Percentiles rank a stretch among this genome's conserved stretches.
Evolutionary conservation across 2,329 filamentous ascomycete genomes (phyloP).

Genomic region (Stachybotrys echinatus): DNA sequence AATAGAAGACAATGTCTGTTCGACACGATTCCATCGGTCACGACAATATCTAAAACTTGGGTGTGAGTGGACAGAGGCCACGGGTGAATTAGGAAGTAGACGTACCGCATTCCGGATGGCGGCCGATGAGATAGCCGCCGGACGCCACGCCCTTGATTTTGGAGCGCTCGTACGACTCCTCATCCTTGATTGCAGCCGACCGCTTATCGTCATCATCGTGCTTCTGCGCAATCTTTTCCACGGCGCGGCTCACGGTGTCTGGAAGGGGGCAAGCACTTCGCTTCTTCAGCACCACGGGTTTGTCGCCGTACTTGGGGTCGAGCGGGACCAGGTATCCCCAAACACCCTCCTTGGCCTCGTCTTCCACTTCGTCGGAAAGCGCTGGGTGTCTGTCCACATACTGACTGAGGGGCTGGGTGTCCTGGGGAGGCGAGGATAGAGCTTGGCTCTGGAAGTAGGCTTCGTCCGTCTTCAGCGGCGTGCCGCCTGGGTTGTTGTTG

Average conservation of each 20-base stretch:
- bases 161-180: conserved; percentile 56
- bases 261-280: conserved; percentile 64
- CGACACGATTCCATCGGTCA: conserved; percentile 76
- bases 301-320: conserved; percentile 61
- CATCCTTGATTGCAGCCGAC: conserved; percentile 44
- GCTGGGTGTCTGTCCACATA: conserved; percentile 66
- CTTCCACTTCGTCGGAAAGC: conserved; percentile 75
- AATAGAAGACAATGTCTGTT: conserved; percentile 77
- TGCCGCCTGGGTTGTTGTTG: conserved; percentile 49
- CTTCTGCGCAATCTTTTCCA: conserved; percentile 29
- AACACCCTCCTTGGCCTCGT: conserved; percentile 78
- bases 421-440: conserved; percentile 60
- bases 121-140: conserved; percentile 84
- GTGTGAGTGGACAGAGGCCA: no score
- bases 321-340: conserved; percentile 94
- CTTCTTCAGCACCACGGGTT: conserved; percentile 67
- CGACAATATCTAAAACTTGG: conserved; percentile 52
- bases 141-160: conserved; percentile 60
- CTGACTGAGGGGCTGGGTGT: conserved; percentile 58
- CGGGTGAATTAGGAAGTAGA: no score
- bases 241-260: conserved; percentile 31
- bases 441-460: conserved; percentile 37
- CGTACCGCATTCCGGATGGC: conserved; percentile 90
- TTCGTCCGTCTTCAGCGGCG: conserved; percentile 46
- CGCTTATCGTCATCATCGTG: conserved; percentile 34